phyloP scores from a whole-genome alignment of 202 grass and related monocot species.

The Alloteropsis angusta region DNA sequence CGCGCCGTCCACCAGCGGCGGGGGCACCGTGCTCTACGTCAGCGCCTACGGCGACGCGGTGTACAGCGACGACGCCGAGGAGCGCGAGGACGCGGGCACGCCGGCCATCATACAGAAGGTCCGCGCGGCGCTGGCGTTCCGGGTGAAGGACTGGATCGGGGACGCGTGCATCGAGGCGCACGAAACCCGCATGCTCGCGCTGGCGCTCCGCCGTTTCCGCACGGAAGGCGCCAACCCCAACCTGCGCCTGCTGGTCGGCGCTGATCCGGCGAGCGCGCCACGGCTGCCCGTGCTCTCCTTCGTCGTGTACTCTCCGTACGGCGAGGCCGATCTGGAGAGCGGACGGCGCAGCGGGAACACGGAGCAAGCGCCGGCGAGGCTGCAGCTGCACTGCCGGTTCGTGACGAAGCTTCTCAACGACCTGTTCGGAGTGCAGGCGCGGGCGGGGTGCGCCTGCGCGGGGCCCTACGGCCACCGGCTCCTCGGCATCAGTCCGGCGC shows the following conservation, averaged over 20 bases:
- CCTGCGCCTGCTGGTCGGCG: conserved; percentile 23
- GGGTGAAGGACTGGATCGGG: conserved; percentile 47
- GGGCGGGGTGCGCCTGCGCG: conserved; percentile 48
- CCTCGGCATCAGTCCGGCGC: conserved; percentile 29
- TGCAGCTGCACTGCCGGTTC: conserved; percentile 51
- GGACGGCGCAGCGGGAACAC: neutral
- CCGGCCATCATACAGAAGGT: conserved; percentile 55
- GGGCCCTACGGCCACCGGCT: conserved; percentile 47
- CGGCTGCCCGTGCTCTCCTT: conserved; percentile 41
- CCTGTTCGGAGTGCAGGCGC: conserved; percentile 49
- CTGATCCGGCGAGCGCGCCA: neutral
- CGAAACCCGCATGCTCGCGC: conserved; percentile 2
- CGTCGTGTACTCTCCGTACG: neutral
- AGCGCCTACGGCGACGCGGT: conserved; percentile 37
- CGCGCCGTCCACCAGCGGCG: conserved; percentile 46
- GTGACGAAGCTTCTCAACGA: conserved; percentile 49
- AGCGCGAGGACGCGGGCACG: conserved; percentile 47
- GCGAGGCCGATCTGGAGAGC: neutral
- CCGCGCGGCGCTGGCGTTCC: conserved; percentile 39
- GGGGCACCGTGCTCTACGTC: conserved; percentile 48
- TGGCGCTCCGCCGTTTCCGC: neutral
- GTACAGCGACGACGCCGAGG: conserved; percentile 39
- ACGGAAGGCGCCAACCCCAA: conserved; percentile 8
- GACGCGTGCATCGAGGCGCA: conserved; percentile 4
- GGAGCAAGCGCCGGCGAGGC: neutral